Evolutionary conservation across 331 rosid species (phyloP).

Genomic region (Stylosanthes scabra): DNA sequence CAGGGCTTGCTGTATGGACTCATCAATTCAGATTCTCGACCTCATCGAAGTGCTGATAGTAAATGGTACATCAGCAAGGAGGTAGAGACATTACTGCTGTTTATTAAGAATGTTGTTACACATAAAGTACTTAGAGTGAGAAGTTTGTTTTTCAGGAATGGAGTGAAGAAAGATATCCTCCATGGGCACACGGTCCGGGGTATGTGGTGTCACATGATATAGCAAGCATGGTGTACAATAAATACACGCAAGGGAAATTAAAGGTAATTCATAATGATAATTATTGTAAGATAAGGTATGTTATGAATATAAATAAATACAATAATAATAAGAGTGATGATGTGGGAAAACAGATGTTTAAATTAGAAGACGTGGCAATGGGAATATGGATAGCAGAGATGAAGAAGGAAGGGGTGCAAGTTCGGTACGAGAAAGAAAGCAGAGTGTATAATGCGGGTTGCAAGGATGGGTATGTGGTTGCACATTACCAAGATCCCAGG

Average conservation of each 20-base stretch:
- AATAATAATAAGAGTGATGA: neutral
- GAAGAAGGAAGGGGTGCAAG: slow-evolving; percentile 69
- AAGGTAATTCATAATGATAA: slow-evolving; percentile 50
- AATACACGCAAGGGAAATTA: slow-evolving; percentile 62
- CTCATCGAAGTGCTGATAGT: slow-evolving; percentile 86
- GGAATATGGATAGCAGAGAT: slow-evolving; percentile 93
- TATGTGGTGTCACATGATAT: slow-evolving; percentile 88
- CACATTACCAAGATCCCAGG: slow-evolving; percentile 98
- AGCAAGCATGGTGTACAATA: slow-evolving; percentile 66
- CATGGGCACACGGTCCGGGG: slow-evolving; percentile 99
- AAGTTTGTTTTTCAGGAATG: slow-evolving; percentile 65
- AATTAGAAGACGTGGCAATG: slow-evolving; percentile 98
- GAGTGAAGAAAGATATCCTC: slow-evolving; percentile 82
- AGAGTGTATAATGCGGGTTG: slow-evolving; percentile 76
- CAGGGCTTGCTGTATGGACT: slow-evolving; percentile 90
- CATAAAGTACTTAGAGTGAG: too few species aligned
- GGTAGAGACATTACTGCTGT: slow-evolving; percentile 49
- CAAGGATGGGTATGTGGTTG: slow-evolving; percentile 85
- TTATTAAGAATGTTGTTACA: too few species aligned
- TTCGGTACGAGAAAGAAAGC: slow-evolving; percentile 74
- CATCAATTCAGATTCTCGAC: slow-evolving; percentile 84
- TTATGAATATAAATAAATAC: too few species aligned
- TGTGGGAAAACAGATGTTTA: slow-evolving; percentile 75
- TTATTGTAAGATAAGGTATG: neutral
- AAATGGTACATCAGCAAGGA: slow-evolving; percentile 94